Percentiles rank a stretch among this genome's conserved stretches.
Conservation (phyloP, 192 early-diverging fungal species). For the Coemansia sp. region DNA sequence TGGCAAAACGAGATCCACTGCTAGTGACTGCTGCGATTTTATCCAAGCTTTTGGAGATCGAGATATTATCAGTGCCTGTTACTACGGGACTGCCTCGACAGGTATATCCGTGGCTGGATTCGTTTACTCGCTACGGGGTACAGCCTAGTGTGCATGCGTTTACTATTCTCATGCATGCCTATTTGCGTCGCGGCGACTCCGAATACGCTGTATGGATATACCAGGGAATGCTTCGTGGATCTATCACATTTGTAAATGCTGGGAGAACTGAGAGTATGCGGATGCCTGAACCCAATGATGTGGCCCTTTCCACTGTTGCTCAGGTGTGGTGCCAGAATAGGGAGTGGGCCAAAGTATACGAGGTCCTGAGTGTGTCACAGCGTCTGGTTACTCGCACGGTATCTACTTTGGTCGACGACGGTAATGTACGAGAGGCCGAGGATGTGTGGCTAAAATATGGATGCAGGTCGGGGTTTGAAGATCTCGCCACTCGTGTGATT, state of each 20-base stretch:
- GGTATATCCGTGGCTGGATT: constrained; percentile 20
- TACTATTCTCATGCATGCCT: constrained; percentile 25
- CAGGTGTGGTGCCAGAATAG: constrained; percentile 15
- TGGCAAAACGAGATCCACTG: constrained; percentile 10
- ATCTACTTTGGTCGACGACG: constrained; percentile 15
- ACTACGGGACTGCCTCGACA: constrained; percentile 11
- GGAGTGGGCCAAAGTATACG: not conserved
- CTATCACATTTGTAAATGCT: not conserved
- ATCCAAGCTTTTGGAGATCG: constrained; percentile 34
- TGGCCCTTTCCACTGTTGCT: constrained; percentile 17
- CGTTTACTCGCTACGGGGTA: constrained; percentile 11
- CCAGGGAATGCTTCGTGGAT: constrained; percentile 15
- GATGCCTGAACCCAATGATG: constrained; percentile 22
- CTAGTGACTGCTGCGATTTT: constrained; percentile 18
- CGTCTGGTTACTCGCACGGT: constrained; percentile 28
- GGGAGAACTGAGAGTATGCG: not conserved
- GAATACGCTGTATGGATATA: constrained; percentile 24
- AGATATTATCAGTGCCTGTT: not conserved
- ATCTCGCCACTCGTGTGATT: not conserved
- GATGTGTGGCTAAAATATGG: constrained; percentile 15
- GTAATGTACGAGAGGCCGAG: constrained; percentile 19
- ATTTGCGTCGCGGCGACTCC: constrained; percentile 15
- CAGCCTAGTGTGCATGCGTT: constrained; percentile 18
- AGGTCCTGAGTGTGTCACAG: constrained; percentile 7
- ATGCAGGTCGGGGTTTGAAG: not conserved